phyloP scores from a whole-genome alignment of 441 rosid genomes.

The Eruca vesicaria region DNA sequence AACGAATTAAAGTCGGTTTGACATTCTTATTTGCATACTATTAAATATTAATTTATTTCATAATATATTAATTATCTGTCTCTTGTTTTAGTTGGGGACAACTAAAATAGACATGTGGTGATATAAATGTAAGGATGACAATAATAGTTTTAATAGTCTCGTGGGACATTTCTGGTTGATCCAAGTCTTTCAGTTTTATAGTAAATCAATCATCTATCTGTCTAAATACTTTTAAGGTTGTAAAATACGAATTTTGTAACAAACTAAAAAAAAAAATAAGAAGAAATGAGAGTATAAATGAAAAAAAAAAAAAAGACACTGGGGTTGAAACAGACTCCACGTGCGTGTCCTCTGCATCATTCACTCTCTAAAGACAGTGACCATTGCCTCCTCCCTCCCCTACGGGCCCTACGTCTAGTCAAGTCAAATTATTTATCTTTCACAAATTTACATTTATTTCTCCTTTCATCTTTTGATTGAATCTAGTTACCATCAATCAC shows the following conservation, averaged over 20 bases:
- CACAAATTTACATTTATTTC: constrained; percentile 7
- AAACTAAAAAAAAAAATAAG: background rate
- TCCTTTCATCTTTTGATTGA: constrained; percentile 17
- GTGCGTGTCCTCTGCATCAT: constrained; percentile 41
- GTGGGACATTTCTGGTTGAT: constrained; percentile 16
- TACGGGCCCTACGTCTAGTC: constrained; percentile 19
- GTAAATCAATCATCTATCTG: constrained; percentile 17
- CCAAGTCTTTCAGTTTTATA: constrained; percentile 1
- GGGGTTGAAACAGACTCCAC: constrained; percentile 34
- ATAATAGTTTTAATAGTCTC: background rate
- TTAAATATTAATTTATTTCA: background rate
- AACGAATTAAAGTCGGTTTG: background rate
- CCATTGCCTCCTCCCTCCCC: constrained; percentile 25
- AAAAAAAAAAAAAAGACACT: constrained; percentile 17
- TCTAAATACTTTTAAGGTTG: constrained; percentile 30
- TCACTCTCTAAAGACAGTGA: constrained; percentile 38
- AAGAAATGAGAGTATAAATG: constrained; percentile 5
- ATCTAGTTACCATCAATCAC: constrained; percentile 34
- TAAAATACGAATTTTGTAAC: constrained; percentile 7
- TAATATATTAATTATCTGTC: background rate
- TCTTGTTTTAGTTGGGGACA: background rate
- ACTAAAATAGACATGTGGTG: background rate
- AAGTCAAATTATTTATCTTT: constrained; percentile 28
- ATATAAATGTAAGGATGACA: constrained; percentile 13
- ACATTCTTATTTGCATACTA: background rate